A percentile compares a stretch with the other conserved stretches of the same genome.
These are phyloP conservation scores for Suhomyces terraborum DNA, from an alignment of 1,139 yeast species.

Conservation along the genomic window DNA sequence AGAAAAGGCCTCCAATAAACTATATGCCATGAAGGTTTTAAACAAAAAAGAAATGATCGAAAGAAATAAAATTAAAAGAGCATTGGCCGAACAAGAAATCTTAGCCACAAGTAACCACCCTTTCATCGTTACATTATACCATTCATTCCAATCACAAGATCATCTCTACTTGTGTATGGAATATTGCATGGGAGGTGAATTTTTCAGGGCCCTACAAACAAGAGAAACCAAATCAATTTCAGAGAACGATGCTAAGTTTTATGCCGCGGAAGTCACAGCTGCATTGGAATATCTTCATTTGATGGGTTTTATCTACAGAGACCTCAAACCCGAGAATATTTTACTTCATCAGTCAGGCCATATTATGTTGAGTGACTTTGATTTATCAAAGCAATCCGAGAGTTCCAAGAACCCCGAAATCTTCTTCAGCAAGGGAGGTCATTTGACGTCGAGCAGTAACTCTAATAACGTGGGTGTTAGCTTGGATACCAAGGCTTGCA, in stretches of 20 bases:
- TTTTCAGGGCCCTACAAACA: constrained; percentile 93
- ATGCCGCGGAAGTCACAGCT: constrained; percentile 96
- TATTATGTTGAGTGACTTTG: constrained; percentile 96
- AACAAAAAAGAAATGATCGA: constrained; percentile 92
- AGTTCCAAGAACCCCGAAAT: constrained; percentile 61
- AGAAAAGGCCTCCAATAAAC: constrained; percentile 70
- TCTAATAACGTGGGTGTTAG: constrained; percentile 34
- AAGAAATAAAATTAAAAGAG: constrained; percentile 91
- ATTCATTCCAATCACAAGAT: constrained; percentile 94
- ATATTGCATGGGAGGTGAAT: constrained; percentile 99
- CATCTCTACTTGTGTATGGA: constrained; percentile 96
- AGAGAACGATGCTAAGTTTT: constrained; percentile 88
- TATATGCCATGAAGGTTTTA: constrained; percentile 92
- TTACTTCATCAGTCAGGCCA: constrained; percentile 94
- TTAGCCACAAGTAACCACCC: constrained; percentile 96
- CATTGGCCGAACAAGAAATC: constrained; percentile 94
- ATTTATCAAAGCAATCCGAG: constrained; percentile 86
- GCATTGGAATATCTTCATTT: constrained; percentile 93
- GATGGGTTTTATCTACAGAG: constrained; percentile 96
- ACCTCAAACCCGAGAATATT: constrained; percentile 93
- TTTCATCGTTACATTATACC: constrained; percentile 92
- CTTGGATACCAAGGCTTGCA: constrained; percentile 89
- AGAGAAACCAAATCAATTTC: constrained; percentile 81
- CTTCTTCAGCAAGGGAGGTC: constrained; percentile 33
- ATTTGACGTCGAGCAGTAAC: constrained; percentile 21